Base-by-base conservation (phyloP, 148 eudicot species). In the Heliosperma pusillum region DNA sequence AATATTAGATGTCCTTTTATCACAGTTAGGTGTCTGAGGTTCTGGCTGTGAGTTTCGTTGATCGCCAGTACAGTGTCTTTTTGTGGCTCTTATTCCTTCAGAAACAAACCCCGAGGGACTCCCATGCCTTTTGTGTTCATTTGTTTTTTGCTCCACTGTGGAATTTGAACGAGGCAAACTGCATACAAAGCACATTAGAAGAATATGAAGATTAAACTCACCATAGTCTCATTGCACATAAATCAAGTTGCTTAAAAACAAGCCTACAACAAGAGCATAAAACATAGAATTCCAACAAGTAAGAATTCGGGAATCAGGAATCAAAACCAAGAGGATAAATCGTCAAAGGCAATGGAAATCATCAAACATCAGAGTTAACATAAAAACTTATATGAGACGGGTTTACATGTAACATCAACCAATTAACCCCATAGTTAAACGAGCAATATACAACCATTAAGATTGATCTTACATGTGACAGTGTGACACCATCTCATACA, bases 91-190 rank as follows among this genome's bases (percentile, higher is more conserved):
- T 75, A 81, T 85, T 70, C 82, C 90, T 77, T 89, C 92, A 36
- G 64, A 76, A 61, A 19, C 86, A 45, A 77, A 69, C 82, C 65
- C 30, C 24, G 88, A 77, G 22, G 95, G 88, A 69, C 89, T 88
- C 12, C 87, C 85, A n/a, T 78, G 83, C 77, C 96, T 89, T 81
- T 92, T 94, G 72, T 74, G 80, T 42, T 73, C 85, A 70, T 76
- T 65, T 47, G 63, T 47, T 27, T 77, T 85, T 44, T 68, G 70
- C 76, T 86, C 90, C 53, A 71, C 52, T 6, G 74, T 57, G 13
- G 83, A 74, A 76, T 59, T 73, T 66, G 87, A 69, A 71, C 73
- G 84, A 55, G 87, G 25, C 22, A 79, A 85, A 59, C 92, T 92
- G 84, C 69, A 80, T 12, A 52, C 40, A 70, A 56, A 71, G 45